Base-by-base conservation (phyloP, 2,329 filamentous ascomycete species). In the Dactylellina cionopaga region DNA sequence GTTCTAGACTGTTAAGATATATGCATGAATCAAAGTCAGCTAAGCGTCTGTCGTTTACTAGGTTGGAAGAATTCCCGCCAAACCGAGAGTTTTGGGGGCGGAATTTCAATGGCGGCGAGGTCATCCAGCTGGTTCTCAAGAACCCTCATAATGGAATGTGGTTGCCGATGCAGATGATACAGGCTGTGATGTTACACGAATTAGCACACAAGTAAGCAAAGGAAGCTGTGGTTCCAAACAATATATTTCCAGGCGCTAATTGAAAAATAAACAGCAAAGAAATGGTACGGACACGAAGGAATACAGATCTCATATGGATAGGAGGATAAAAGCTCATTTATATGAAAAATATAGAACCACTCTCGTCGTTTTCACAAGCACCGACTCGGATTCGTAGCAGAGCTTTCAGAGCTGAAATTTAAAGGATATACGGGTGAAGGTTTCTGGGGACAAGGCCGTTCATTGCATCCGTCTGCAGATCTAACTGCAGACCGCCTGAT, bases 81-180 rank as follows among this genome's bases (percentile, higher is more conserved):
- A 96, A 96, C 77, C 82, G 82, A 41, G 91, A 96, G 80, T 96
- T 96, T 77, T 88, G 92, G 39, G 92, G 35, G 44, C 51, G 66
- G 11, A 68, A 66, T 25, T 71, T 96, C 84, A 96, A 96, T 76
- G 90, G 89, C 5, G 92, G 92, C 31, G 92, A 96, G 79, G 89
- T 94, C 33, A 87, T 96, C 54, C 92, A 96, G 80, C 85, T 96
- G 0, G 92, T 96, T 0, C 85, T 96, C 24, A 89, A 89, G 76
- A 87, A 90, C 0, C 85, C 84, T 0, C 83, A 81, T 3, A 85
- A 85, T 0, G 86, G 87, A 24, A 85, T 82, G 68, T 96, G 92
- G 92, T 83, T 96, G 19, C 90, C 91, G 0, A 80, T 94, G 95
- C 90, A 46, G 37, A 64, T 74, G 63, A 55, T 69, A 35, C 58